Evolutionary conservation across 257 asterid species (phyloP), one percentile per base, ranked within the genome.

Genomic region (Mentha longifolia): DNA sequence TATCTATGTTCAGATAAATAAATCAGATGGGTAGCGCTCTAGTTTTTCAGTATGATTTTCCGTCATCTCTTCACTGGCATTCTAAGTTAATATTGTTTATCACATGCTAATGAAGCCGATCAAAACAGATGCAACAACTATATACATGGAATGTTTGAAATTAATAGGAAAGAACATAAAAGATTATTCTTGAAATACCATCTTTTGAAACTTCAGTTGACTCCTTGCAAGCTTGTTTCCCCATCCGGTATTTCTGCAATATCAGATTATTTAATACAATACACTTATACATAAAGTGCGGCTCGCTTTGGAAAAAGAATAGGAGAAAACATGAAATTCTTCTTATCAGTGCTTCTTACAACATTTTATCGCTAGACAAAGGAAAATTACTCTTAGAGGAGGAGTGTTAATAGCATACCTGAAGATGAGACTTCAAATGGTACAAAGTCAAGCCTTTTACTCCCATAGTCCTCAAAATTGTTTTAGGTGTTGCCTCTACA

Each of bases 401-500:
- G 8, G 17, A 13, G 28, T 3, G 62, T 22, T 42, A 61, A 58
- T 13, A 20, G 37, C 77, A 64, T 74, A 83, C 98, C 98, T 92
- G 98, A 75, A 92, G 98, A 85, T 90, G 97, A 25, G 98, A 92
- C 90, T 92, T 92, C 84, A 92, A 83, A 78, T 92, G 98, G 79
- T 92, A 92, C 70, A 92, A 79, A 60, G 98, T 92, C 81, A 92
- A 86, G 78, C 98, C 98, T 79, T 90, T 92, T 45, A 92, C 98
- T 67, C 97, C 95, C 98, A 92, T 92, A 76, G 95, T 85, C 83
- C 97, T 90, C 89, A 88, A 59, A 43, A 92, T 87, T 41, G 91
- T 76, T 85, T 89, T 92, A 3, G 98, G 98, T 11, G 98, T 92
- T 69, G 98, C 98, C 80, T 92, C 98, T 92, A 95, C 74, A 41